phyloP scores from a whole-genome alignment of 805 yeast species.

The Suhomyces vadensis region DNA sequence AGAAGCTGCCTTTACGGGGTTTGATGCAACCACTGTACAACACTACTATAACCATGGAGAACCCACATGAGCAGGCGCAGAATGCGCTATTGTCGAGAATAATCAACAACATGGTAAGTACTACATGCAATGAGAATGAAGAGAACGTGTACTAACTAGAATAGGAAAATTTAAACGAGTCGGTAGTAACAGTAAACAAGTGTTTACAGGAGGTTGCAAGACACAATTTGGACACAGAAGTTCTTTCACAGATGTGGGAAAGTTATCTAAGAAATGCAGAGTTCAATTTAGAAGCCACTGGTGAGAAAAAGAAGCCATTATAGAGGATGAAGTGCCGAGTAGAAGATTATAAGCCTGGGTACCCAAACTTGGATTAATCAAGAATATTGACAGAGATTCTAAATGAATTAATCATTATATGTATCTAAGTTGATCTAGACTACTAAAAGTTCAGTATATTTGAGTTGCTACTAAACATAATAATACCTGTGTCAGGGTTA shows the following conservation, averaged over 20 bases:
- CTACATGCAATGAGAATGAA: neutral
- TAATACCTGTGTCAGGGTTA: no score
- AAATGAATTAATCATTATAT: no score
- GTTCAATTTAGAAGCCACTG: conserved; percentile 67
- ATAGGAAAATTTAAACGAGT: conserved; percentile 70
- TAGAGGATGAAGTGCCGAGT: conserved; percentile 6
- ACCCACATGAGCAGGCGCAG: conserved; percentile 84
- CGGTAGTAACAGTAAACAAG: conserved; percentile 63
- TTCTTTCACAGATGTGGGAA: conserved; percentile 77
- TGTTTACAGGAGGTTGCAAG: conserved; percentile 61
- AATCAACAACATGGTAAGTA: conserved; percentile 70
- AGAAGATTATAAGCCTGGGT: no score
- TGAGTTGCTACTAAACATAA: no score
- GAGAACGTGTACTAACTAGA: conserved; percentile 14
- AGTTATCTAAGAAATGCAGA: conserved; percentile 70
- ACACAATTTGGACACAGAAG: conserved; percentile 67
- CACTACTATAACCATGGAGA: conserved; percentile 50
- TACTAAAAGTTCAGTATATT: no score
- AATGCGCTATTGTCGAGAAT: conserved; percentile 73
- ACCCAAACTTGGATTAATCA: no score
- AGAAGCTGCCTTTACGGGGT: no score
- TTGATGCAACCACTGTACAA: no score
- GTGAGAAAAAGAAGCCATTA: conserved; percentile 57
- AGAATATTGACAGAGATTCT: no score
- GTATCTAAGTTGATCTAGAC: no score